Conservation (phyloP, 2,329 filamentous ascomycete genomes). For the Ploettnerulaceae sp. region DNA sequence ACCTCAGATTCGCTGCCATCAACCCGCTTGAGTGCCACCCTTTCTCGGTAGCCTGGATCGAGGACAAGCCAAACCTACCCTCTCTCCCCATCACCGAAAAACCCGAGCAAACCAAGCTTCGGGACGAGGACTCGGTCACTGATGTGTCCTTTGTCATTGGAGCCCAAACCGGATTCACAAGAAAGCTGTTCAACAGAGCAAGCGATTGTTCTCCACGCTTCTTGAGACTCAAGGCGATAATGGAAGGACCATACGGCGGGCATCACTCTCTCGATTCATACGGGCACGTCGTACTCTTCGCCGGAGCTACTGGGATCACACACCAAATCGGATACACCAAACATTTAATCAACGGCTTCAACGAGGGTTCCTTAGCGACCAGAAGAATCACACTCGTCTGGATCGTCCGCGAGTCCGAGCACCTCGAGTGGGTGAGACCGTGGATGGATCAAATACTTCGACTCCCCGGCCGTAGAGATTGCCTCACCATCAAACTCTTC, state of each 20-base stretch:
- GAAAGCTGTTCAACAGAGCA: constrained; percentile 70
- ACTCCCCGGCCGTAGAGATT: constrained; percentile 74
- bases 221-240: constrained; percentile 48
- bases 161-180: constrained; percentile 83
- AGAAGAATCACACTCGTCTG: constrained; percentile 80
- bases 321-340: constrained; percentile 88
- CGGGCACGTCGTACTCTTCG: constrained; percentile 85
- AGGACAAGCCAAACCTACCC: constrained; percentile 43
- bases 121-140: constrained; percentile 34
- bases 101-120: constrained; percentile 7
- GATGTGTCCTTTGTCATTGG: constrained; percentile 79
- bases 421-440: constrained; percentile 87
- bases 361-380: constrained; percentile 69
- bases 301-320: constrained; percentile 90
- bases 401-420: constrained; percentile 85
- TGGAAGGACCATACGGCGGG: constrained; percentile 86
- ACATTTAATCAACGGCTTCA: constrained; percentile 66
- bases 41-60: constrained; percentile 73
- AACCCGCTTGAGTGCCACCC: constrained; percentile 70
- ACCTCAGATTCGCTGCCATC: constrained; percentile 64
- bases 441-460: constrained; percentile 73
- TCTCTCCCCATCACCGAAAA: constrained; percentile 37
- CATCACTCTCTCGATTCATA: constrained; percentile 87
- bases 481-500: constrained; percentile 83
- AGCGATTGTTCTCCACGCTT: constrained; percentile 33